Base-by-base conservation (phyloP, 192 early-diverging fungal genomes). In the Phycomyces nitens region DNA sequence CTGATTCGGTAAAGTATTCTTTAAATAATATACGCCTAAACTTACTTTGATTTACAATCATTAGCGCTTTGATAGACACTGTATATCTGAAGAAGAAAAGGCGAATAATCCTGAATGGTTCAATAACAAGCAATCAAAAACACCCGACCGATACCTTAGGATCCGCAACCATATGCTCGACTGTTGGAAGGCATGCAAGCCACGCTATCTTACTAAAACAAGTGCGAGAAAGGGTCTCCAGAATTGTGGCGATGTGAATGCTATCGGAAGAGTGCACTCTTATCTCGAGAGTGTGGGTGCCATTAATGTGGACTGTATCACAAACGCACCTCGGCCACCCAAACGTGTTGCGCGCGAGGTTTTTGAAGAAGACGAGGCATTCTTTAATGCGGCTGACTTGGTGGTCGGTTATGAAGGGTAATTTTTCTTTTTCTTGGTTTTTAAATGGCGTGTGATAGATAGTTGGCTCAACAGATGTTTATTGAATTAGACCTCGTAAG, bases 221-320 rank as follows among this genome's bases (percentile, higher is more conserved):
- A 82, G 78, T 29, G 86, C 86, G 2, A 79, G 94, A 22, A 82
- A 81, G 0, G 90, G 86, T 0, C 70, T 97, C 16, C 79, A 82
- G 58, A 88, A 93, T 72, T 93, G 92, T 64, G 91, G 93, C 22
- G 95, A 97, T 58, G 95, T 97, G 20, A 94, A 97, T 68, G 94
- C 94, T 6, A 94, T 97, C 22, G 84, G 88, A 1, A 77, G 95
- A 3, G 87, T 97, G 29, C 93, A 96, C 66, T 60, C 80, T 16
- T 97, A 89, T 76, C 76, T 97, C 21, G 95, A 97, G 62, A 68
- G 58, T 11, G 73, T 86, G 24, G 86, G 87, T 9, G 84, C 81
- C 6, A 96, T 97, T 70, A 97, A 97, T 70, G 69, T 80, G 7
- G 87, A 84, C 50, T 84, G 84, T 9, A 70, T 54, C 0, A 84